Conservation (phyloP, 2,329 filamentous ascomycete genomes). For the Pseudogymnoascus destructans region DNA sequence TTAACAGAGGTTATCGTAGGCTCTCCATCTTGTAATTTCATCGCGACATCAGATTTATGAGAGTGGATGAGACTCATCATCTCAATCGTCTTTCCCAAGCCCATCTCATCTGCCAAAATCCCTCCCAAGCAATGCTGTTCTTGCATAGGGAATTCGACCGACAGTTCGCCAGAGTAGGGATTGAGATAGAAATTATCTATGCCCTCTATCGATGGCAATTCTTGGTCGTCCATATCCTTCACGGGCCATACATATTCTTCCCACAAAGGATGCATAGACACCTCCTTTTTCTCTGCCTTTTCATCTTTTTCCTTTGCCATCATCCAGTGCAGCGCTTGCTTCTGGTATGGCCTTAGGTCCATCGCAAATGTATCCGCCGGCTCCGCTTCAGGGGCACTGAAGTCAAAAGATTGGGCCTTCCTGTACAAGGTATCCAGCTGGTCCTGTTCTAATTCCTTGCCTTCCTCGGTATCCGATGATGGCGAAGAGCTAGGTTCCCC, state of each 20-base stretch:
- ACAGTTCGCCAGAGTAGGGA: slow-evolving; percentile 89
- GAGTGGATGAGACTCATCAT: slow-evolving; percentile 91
- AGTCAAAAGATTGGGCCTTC: slow-evolving; percentile 95
- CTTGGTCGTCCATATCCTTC: slow-evolving; percentile 75
- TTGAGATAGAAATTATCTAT: slow-evolving; percentile 84
- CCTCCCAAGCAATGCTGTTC: slow-evolving; percentile 91
- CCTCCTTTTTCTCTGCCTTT: slow-evolving; percentile 50
- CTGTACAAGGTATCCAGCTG: slow-evolving; percentile 89
- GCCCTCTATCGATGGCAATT: slow-evolving; percentile 50
- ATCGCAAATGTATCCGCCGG: slow-evolving; percentile 72
- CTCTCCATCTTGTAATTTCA: slow-evolving; percentile 25
- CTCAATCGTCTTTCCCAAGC: slow-evolving; percentile 93
- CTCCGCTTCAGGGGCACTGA: slow-evolving; percentile 75
- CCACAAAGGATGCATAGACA: slow-evolving; percentile 94
- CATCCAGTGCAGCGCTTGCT: slow-evolving; percentile 95
- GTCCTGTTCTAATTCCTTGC: slow-evolving; percentile 84
- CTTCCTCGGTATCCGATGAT: slow-evolving; percentile 60
- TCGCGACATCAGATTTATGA: slow-evolving; percentile 49
- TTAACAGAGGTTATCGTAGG: slow-evolving; percentile 35
- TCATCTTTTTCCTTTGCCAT: slow-evolving; percentile 79
- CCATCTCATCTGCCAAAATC: slow-evolving; percentile 94
- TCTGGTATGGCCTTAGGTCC: slow-evolving; percentile 82
- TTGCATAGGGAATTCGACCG: slow-evolving; percentile 80
- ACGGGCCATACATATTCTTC: slow-evolving; percentile 86
- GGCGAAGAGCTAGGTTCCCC: slow-evolving; percentile 22